phyloP scores from a whole-genome alignment of 495 filamentous ascomycete genomes.

The Xylaria bambusicola region DNA sequence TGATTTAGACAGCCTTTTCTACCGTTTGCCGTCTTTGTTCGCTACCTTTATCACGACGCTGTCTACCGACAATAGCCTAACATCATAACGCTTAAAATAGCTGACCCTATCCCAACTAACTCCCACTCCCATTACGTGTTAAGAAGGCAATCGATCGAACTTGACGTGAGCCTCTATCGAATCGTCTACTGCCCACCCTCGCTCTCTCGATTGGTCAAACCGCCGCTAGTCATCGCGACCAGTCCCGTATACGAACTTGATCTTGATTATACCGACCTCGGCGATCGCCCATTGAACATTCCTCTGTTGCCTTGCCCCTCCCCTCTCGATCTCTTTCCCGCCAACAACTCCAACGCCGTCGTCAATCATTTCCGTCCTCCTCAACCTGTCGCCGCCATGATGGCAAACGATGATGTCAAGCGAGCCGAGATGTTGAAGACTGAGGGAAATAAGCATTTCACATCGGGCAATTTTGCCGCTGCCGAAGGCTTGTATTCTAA shows the following conservation, averaged over 20 bases:
- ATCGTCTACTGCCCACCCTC: too few species aligned
- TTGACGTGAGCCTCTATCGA: too few species aligned
- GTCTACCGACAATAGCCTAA: too few species aligned
- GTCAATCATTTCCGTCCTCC: neutral
- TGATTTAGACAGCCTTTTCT: too few species aligned
- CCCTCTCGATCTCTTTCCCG: neutral
- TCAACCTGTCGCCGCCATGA: neutral
- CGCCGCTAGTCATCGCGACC: too few species aligned
- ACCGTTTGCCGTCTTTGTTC: too few species aligned
- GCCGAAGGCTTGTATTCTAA: slow-evolving; percentile 83
- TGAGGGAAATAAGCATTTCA: slow-evolving; percentile 65
- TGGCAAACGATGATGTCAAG: slow-evolving; percentile 21
- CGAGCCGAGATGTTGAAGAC: slow-evolving; percentile 52
- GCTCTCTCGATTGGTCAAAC: too few species aligned
- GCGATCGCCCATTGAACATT: neutral
- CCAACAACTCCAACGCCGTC: neutral
- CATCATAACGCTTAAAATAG: too few species aligned
- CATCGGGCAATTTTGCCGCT: slow-evolving; percentile 65
- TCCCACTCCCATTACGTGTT: too few species aligned
- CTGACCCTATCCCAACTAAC: too few species aligned
- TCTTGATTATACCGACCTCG: neutral
- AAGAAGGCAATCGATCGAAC: too few species aligned
- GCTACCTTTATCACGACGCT: too few species aligned
- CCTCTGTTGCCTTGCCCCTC: neutral
- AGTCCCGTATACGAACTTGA: neutral